Evolutionary conservation across 352 stramenopile genomes (phyloP).

Genomic region (Globisporangium heterothallicum): DNA sequence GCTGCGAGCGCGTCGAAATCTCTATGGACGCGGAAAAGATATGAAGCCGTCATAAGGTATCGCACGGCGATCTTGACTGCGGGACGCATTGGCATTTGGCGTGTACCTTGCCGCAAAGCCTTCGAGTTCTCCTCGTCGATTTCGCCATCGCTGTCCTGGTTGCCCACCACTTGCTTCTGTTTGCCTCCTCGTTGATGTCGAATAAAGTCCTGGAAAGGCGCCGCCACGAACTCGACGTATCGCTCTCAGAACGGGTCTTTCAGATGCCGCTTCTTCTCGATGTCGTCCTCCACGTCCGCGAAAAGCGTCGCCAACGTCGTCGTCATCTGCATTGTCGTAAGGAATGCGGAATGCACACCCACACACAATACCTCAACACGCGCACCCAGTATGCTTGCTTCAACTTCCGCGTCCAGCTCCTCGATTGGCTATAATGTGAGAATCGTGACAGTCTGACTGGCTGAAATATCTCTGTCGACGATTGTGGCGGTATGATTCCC

Average conservation of each 20-base stretch:
- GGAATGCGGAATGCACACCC: neutral
- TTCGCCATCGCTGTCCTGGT: neutral
- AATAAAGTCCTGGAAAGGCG: slow-evolving; percentile 20
- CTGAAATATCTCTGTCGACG: too few species aligned
- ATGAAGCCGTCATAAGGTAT: neutral
- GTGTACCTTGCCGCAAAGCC: slow-evolving; percentile 1
- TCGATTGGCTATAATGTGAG: too few species aligned
- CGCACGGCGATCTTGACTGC: neutral
- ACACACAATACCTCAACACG: too few species aligned
- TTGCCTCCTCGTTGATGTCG: neutral
- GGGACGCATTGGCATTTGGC: neutral
- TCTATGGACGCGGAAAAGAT: neutral
- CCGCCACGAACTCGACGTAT: slow-evolving; percentile 23
- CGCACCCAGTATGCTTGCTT: too few species aligned
- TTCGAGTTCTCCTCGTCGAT: neutral
- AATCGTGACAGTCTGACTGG: too few species aligned
- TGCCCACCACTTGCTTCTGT: neutral
- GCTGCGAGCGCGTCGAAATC: slow-evolving; percentile 11
- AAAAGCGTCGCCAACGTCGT: neutral
- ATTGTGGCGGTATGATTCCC: too few species aligned
- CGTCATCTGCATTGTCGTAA: neutral
- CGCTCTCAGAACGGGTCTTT: slow-evolving; percentile 29
- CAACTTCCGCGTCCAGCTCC: too few species aligned
- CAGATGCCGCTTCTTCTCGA: slow-evolving; percentile 32
- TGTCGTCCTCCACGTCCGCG: slow-evolving; percentile 25